Evolutionary conservation across 202 grass and related monocot genomes (phyloP), one percentile per base, ranked within the genome.

Genomic region (Brachypodium distachyon): DNA sequence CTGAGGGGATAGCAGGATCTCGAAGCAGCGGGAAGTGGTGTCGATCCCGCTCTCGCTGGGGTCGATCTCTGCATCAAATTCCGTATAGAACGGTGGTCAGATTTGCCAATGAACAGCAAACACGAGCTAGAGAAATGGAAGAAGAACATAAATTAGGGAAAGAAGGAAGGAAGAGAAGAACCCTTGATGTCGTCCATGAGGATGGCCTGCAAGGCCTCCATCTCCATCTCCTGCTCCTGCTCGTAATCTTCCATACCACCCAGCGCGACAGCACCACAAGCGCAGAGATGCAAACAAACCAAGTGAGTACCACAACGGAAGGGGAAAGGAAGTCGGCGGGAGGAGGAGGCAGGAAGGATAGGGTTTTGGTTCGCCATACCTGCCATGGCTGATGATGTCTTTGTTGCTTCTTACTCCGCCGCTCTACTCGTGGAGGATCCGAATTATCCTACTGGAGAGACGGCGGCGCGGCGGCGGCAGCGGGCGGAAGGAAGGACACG

Each of bases 141-240:
- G 29, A 44, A 74, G 43, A 23, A n/a, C 52, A n/a, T 18, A 70
- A 39, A 83, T 22, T 62, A 3, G 62, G 62, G 70, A 76, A 42
- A 8, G 14, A 23, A 63, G 31, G 66, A 70, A 16, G 48, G 37
- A 32, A 17, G 27, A 63, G 47, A 12, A 61, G 3, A 71, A 91
- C 96, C 96, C 78, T 77, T 72, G 76, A 99, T 93, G 61, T 96
- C 96, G 55, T 99, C 96, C 96, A 99, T 96, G 49, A 99, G 87
- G 77, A 99, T 99, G 82, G 96, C 87, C 77, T 96, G 87, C 37
- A 99, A 72, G 32, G 92, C 96, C 80, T 99, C 96, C 69, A 96
- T 83, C 82, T 99, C 96, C 92, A 99, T 96, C 74, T 99, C 96
- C 81, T 96, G 92, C 83, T 99, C 96, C 87, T 99, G 96, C 77